These are phyloP conservation scores for Nicotiana sylvestris DNA, from an alignment of 257 asterid species.

Conservation along the genomic window DNA sequence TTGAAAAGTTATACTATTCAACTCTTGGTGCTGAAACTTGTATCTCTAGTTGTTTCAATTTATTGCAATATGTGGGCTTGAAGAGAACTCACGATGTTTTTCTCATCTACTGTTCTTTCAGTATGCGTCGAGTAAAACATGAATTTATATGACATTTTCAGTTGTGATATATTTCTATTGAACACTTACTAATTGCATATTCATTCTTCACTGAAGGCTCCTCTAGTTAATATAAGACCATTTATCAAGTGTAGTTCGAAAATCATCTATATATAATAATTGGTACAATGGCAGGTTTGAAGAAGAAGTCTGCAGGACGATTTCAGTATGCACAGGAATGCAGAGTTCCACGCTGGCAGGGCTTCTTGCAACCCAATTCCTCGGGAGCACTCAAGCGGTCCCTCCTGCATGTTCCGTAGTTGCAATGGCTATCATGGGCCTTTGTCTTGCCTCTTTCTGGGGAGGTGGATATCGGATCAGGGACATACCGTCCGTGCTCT, in stretches of 20 bases:
- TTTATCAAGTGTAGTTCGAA: neutral
- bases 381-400: slow-evolving; percentile 84
- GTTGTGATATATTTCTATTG: too few relatives aligned
- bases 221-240: neutral
- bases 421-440: slow-evolving; percentile 98
- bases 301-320: slow-evolving; percentile 80
- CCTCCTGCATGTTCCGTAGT: slow-evolving; percentile 96
- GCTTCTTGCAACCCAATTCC: slow-evolving; percentile 85
- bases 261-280: neutral
- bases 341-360: slow-evolving; percentile 96
- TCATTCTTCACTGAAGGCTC: neutral
- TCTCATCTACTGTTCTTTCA: too few relatives aligned
- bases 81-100: neutral
- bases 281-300: slow-evolving; percentile 49
- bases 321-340: slow-evolving; percentile 95
- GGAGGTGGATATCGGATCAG: slow-evolving; percentile 70
- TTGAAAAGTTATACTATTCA: neutral
- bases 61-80: neutral
- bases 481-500: slow-evolving; percentile 38
- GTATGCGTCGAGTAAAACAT: neutral
- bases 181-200: too few relatives aligned
- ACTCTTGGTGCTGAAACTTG: neutral
- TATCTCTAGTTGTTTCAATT: neutral
- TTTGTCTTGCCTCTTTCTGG: slow-evolving; percentile 95
- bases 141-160: too few relatives aligned